Conservation (phyloP, 139 green algal species). For the Auxenochlorella pyrenoidosa region DNA sequence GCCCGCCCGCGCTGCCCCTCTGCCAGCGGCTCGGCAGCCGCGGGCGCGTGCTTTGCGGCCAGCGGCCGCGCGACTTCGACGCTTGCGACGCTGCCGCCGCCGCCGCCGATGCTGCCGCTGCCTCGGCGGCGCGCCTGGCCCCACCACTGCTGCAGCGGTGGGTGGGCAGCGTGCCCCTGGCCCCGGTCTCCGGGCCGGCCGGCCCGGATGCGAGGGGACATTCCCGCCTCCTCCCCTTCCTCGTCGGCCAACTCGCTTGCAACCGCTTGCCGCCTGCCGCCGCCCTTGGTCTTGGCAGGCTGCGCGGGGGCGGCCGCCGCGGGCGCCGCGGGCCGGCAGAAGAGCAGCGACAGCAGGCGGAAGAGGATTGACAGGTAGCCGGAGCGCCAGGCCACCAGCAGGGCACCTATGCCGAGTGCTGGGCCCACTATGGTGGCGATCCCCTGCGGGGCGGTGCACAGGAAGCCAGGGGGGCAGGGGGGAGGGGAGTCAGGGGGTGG, state of each 20-base stretch:
- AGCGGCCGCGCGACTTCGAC: background rate
- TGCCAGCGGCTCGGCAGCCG: background rate
- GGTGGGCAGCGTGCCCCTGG: too few species aligned
- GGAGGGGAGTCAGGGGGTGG: background rate
- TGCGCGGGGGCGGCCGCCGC: background rate
- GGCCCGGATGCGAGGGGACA: background rate
- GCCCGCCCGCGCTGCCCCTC: slow-evolving; percentile 4
- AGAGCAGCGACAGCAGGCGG: background rate
- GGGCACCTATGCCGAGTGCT: background rate
- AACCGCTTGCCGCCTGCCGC: background rate
- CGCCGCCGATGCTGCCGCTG: background rate
- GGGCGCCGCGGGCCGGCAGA: background rate
- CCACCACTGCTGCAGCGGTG: too few species aligned
- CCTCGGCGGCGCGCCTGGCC: background rate
- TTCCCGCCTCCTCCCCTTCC: background rate
- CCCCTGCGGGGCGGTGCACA: slow-evolving; percentile 5
- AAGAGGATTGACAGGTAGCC: background rate
- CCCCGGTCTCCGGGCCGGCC: too few species aligned
- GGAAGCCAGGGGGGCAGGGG: too few species aligned
- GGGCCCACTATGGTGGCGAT: background rate
- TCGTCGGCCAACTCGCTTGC: background rate
- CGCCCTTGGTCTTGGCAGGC: background rate
- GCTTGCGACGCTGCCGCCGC: background rate
- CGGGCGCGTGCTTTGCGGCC: background rate
- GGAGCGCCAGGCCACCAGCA: background rate